These are phyloP conservation scores for Pulveroboletus sp. DNA, from an alignment of 1,284 basidiomycete species.

Conservation along the genomic window DNA sequence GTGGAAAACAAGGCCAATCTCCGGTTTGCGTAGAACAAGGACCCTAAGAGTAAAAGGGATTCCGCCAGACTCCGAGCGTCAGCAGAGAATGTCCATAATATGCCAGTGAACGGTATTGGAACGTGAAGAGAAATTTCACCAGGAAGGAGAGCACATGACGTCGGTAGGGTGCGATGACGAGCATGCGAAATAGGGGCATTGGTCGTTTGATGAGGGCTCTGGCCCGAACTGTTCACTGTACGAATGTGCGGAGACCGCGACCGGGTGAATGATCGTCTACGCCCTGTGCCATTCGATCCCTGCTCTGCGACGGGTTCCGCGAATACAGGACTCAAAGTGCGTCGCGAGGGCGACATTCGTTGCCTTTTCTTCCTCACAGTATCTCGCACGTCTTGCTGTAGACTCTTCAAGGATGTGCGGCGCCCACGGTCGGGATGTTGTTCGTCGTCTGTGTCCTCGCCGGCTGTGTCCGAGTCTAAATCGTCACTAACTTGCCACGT, in stretches of 20 bases:
- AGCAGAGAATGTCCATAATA: constrained; percentile 27
- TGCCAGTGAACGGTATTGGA: constrained; percentile 18
- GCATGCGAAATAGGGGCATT: constrained; percentile 17
- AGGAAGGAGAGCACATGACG: constrained; percentile 27
- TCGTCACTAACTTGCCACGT: constrained; percentile 28
- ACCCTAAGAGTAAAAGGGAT: constrained; percentile 28
- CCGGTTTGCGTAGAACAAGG: constrained; percentile 37
- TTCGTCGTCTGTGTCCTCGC: constrained; percentile 38
- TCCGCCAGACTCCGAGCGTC: constrained; percentile 31
- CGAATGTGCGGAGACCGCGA: constrained; percentile 29
- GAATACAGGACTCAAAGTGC: constrained; percentile 23
- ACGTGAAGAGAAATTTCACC: constrained; percentile 23
- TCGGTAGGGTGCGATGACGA: constrained; percentile 26
- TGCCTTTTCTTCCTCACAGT: constrained; percentile 33
- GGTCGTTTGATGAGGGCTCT: constrained; percentile 20
- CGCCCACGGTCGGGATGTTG: constrained; percentile 31
- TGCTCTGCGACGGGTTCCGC: constrained; percentile 25
- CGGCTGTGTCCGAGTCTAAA: constrained; percentile 34
- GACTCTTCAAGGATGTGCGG: constrained; percentile 27
- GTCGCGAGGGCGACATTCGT: constrained; percentile 25
- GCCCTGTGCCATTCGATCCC: constrained; percentile 19
- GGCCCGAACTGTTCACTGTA: constrained; percentile 20
- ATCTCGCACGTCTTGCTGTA: constrained; percentile 27
- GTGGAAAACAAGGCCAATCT: constrained; percentile 21
- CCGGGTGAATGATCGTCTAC: constrained; percentile 26